Evolutionary conservation across 2,329 filamentous ascomycete species (phyloP), one percentile per base, ranked within the genome.

Genomic region (Trichoderma koningii): DNA sequence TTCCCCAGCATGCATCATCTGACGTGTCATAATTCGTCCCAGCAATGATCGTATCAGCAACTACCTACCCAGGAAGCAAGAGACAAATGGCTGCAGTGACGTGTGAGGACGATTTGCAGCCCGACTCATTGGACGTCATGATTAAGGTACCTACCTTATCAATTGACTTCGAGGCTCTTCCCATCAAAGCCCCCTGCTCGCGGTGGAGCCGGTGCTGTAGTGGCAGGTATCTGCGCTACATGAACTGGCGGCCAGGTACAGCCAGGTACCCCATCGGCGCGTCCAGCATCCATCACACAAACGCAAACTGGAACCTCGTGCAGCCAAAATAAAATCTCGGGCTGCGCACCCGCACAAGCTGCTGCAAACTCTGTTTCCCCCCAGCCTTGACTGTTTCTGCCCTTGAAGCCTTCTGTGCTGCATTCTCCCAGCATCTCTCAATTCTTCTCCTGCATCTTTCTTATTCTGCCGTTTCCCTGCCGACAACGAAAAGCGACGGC

Each of bases 231-330:
- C 10, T 12, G 30, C 9, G 21, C 38, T 10, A 38, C 38, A 28
- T 51, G 5, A 12, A 19, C 48, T 19, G 9, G 41, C n/a, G 1
- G 38, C 41, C 50, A 60, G 26, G 47, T 60, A 60, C 45, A 7
- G 47, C 45, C 41, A 5, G 30, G 56, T 60, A 60, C 47, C 45
- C 56, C 44, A 12, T 45, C 59, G 60, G 50, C 55, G 60, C 41
- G 44, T 47, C 42, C n/a, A 47, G 50, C 28, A 55, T 55, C 60
- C 28, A 55, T 55, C 60, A 63, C 60, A 63, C 60, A 63, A 55
- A 63, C 60, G 55, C 38, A 55, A 63, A 53, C n/a, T n/a, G n/a
- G n/a, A n/a, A n/a, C 60, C 60, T 63, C 21, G 21, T 23, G 21
- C 60, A 38, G 26, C 47, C 56, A 51, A 60, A 60, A 60, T 38